Evolutionary conservation across 768 basidiomycete genomes (phyloP).

Genomic region (Lentinula aciculospora): DNA sequence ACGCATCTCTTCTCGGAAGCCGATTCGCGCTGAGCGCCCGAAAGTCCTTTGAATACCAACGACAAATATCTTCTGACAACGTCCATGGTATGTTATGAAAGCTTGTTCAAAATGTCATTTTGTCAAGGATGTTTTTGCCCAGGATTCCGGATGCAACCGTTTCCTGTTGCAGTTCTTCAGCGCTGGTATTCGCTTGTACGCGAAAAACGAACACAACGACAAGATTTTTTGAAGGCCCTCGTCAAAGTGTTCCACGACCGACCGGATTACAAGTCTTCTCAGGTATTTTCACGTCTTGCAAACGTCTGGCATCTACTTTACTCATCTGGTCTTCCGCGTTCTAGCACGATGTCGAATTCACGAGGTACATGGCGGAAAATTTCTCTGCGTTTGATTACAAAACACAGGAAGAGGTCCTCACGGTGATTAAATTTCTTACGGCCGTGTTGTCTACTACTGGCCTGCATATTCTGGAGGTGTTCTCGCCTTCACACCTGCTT

Average conservation of each 20-base stretch:
- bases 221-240: conserved; percentile 83
- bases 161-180: conserved; percentile 71
- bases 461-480: conserved; percentile 70
- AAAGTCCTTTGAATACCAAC: conserved; percentile 82
- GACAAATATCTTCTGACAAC: conserved; percentile 36
- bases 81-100: conserved; percentile 46
- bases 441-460: conserved; percentile 72
- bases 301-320: neutral
- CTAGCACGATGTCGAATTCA: conserved; percentile 80
- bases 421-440: conserved; percentile 77
- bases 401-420: conserved; percentile 87
- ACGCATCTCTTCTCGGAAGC: conserved; percentile 83
- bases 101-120: neutral
- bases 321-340: neutral
- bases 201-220: conserved; percentile 81
- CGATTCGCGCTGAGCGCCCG: conserved; percentile 78
- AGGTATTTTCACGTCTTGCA: conserved; percentile 29
- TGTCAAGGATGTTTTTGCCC: neutral
- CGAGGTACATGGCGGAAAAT: conserved; percentile 93
- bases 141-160: conserved; percentile 65
- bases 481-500: conserved; percentile 68
- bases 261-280: conserved; percentile 46
- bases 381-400: conserved; percentile 92
- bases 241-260: conserved; percentile 80
- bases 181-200: conserved; percentile 89